A percentile compares a stretch with the other conserved stretches of the same genome.
phyloP scores from a whole-genome alignment of 805 yeast genomes.

The Lipomyces anomalus region DNA sequence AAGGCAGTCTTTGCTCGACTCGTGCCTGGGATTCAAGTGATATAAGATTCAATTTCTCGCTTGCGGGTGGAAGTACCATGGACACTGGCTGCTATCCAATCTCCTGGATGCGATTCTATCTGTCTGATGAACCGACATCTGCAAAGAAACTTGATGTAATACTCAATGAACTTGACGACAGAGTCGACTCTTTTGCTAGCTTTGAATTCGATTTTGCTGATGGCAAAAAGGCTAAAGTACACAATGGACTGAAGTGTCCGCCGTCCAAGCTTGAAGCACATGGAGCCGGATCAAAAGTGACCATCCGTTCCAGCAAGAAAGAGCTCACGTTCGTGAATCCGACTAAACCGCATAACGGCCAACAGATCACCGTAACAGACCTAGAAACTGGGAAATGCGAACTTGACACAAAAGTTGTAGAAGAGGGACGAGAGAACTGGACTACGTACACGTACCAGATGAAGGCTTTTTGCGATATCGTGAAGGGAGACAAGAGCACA shows the following conservation, averaged over 20 bases:
- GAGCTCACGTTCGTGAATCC: conserved; percentile 10
- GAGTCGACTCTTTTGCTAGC: too few relatives aligned
- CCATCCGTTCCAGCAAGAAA: conserved; percentile 15
- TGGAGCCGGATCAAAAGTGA: conserved; percentile 11
- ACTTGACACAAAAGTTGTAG: too few relatives aligned
- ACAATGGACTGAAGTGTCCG: conserved; percentile 13
- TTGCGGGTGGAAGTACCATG: conserved; percentile 20
- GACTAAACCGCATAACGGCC: conserved; percentile 11
- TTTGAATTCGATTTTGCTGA: too few relatives aligned
- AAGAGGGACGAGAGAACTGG: conserved; percentile 17
- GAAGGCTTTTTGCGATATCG: conserved; percentile 13
- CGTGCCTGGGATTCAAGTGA: conserved; percentile 4
- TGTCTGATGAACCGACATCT: too few relatives aligned
- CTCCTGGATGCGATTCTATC: conserved; percentile 19
- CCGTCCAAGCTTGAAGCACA: conserved; percentile 1
- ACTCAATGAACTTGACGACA: too few relatives aligned
- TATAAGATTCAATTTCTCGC: conserved; percentile 2
- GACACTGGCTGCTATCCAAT: conserved; percentile 23
- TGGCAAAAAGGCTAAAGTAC: conserved; percentile 5
- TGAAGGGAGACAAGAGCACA: conserved; percentile 7
- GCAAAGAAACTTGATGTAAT: too few relatives aligned
- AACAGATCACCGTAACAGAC: conserved; percentile 14
- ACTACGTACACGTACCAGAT: conserved; percentile 18
- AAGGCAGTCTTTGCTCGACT: conserved; percentile 9
- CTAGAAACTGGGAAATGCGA: conserved; percentile 9